These are phyloP conservation scores for Carallia brachiata DNA, from an alignment of 345 rosid genomes.

Conservation along the genomic window DNA sequence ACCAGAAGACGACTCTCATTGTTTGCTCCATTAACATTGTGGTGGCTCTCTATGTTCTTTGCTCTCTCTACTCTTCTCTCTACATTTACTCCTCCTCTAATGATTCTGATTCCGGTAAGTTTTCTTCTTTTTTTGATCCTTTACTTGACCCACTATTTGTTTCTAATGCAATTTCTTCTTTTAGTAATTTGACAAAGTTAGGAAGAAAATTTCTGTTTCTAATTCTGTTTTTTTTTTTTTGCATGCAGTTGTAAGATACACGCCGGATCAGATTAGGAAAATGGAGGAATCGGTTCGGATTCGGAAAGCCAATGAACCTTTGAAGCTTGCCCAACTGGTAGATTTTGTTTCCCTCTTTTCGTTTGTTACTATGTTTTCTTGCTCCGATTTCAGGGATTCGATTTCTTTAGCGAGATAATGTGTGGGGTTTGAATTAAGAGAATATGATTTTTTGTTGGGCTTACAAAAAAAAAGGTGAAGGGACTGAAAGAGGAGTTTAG, in stretches of 20 bases:
- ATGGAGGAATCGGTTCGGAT: constrained; percentile 89
- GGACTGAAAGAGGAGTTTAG: constrained; percentile 46
- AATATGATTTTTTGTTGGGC: not conserved
- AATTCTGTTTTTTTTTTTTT: not conserved
- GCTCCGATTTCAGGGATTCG: not conserved
- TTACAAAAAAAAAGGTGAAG: constrained; percentile 45
- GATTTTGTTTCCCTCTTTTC: not conserved
- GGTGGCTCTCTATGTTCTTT: constrained; percentile 87
- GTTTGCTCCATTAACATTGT: constrained; percentile 88
- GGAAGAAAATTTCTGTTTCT: not conserved
- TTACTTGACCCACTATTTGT: not conserved
- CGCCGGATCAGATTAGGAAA: constrained; percentile 77
- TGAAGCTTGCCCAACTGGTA: constrained; percentile 65
- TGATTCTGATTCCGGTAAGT: constrained; percentile 27
- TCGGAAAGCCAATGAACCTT: constrained; percentile 69
- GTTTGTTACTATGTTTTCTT: not conserved
- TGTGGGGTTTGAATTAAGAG: not conserved
- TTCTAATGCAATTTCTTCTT: not conserved
- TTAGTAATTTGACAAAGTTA: not conserved
- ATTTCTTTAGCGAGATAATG: no score
- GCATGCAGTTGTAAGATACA: constrained; percentile 58
- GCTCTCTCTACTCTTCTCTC: constrained; percentile 76
- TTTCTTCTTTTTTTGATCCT: not conserved
- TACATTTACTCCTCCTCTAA: constrained; percentile 55
- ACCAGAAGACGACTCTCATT: constrained; percentile 70